Percentiles rank a stretch among this genome's conserved stretches.
phyloP scores from a whole-genome alignment of 1,139 yeast genomes.

The Meyerozyma guilliermondii region DNA sequence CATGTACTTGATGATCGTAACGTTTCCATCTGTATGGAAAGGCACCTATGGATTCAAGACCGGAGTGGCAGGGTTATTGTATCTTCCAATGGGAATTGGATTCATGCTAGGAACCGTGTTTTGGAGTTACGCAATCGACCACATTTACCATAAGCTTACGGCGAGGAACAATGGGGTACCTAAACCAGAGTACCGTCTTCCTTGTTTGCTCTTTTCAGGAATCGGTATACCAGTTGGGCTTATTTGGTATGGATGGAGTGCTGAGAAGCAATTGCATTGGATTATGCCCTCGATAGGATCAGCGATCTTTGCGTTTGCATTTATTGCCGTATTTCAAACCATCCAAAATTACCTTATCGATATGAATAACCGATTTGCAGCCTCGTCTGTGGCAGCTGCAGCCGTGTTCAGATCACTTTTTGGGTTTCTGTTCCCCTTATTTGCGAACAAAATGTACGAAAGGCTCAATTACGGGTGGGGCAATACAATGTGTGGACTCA shows the following conservation, averaged over 20 bases:
- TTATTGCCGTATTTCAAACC: slow-evolving; percentile 54
- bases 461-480: slow-evolving; percentile 62
- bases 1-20: slow-evolving; percentile 55
- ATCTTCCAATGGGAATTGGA: slow-evolving; percentile 50
- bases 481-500: slow-evolving; percentile 52
- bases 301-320: slow-evolving; percentile 50
- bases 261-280: slow-evolving; percentile 46
- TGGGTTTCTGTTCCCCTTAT: slow-evolving; percentile 53
- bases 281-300: slow-evolving; percentile 55
- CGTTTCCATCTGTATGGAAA: slow-evolving; percentile 51
- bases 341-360: slow-evolving; percentile 60
- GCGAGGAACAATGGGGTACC: slow-evolving; percentile 44
- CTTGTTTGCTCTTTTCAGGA: slow-evolving; percentile 41
- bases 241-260: slow-evolving; percentile 64
- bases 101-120: slow-evolving; percentile 38
- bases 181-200: slow-evolving; percentile 53
- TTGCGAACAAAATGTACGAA: slow-evolving; percentile 40
- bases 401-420: slow-evolving; percentile 55
- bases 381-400: slow-evolving; percentile 57
- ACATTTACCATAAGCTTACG: slow-evolving; percentile 28
- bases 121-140: slow-evolving; percentile 41
- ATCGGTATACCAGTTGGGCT: slow-evolving; percentile 47
- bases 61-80: slow-evolving; percentile 57
- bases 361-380: slow-evolving; percentile 61
- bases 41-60: slow-evolving; percentile 39